Evolutionary conservation across 495 filamentous ascomycete species (phyloP), one percentile per base, ranked within the genome.

Genomic region (Amorphotheca resinae): DNA sequence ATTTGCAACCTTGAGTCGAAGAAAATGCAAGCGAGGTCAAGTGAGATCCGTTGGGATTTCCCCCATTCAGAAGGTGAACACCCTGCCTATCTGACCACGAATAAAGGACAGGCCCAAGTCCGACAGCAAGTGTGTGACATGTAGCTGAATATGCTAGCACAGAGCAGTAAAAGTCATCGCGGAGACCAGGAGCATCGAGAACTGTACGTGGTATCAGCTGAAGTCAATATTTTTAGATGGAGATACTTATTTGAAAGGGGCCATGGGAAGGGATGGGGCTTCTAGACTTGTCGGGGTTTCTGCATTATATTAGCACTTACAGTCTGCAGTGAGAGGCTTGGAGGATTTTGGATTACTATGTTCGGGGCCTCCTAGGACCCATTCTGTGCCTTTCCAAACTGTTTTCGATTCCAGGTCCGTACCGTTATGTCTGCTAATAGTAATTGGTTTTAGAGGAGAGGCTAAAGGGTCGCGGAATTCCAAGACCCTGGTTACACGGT

Each of bases 101-200:
- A 55, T 93, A 95, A 11, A 98, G 76, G 21, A 76, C 16, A n/a
- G 44, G 28, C 3, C 74, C 74, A 11, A 96, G 73, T 0, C 85
- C 91, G 12, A 95, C 84, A 30, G 87, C 93, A 25, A 98, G 73
- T 11, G 79, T 81, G 23, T 82, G 73, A 25, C 72, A 69, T 6
- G 71, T 79, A 17, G 67, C 60, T 1, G 79, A 93, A 59, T 95
- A 96, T 5, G 91, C 86, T 38, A 98, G 70, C 6, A 87, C 70
- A 0, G 88, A 87, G 61, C 87, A 95, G 57, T 98, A 98, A 53
- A 87, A 98, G 59, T 98, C 93, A 58, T 98, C 91, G 21, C 85
- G 73, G 35, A 96, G 69, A 18, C 74, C 72, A 1, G 89, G 88
- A 3, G 91, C 91, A 64, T 95, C 86, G 11, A 98, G 65, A 2